Base-by-base conservation (phyloP, 768 basidiomycete species). In the Cyathus striatus region DNA sequence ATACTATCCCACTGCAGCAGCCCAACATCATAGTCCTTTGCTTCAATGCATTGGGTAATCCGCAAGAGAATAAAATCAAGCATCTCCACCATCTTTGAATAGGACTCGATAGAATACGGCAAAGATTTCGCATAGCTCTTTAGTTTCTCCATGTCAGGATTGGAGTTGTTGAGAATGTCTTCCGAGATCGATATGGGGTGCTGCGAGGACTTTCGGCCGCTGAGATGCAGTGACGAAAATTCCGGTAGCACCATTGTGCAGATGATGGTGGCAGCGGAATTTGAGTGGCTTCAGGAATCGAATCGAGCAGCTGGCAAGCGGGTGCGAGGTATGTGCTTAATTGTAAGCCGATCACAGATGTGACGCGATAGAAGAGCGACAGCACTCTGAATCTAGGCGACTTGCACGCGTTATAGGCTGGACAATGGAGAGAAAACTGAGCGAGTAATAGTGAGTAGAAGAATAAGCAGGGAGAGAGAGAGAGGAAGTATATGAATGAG, bases 11-110 rank as follows among this genome's bases (percentile, higher is more conserved):
- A 83, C 66, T 89, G 85, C 35, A 81, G 47, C 46, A 92, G 75
- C 5, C 88, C 89, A 41, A 83, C 76, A 27, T 90, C 87, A 62
- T 79, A 93, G 58, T 93, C 90, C 54, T 79, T 81, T 3, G 90
- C 88, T 48, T 85, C 76, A 17, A 89, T 68, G 42, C 81, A 79
- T 59, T 94, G 88, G 2, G 74, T 68, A 22, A 92, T 69, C 27
- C 83, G 76, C 52, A 78, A 50, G 48, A 83, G 59, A 58, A 89
- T 79, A 49, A 85, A 78, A 49, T 91, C 86, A 38, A 94, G 73
- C 55, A 89, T 68, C 45, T 76, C 68, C 60, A 86, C 73, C 80
- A 90, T 86, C 55, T 77, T 77, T n/a, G 78, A 73, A 48, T 84
- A 72, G 2, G 85, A 68, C 57, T 94, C 90, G 44, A 86, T 77